Percentiles rank a stretch among this genome's conserved stretches.
Evolutionary conservation across 2,329 filamentous ascomycete genomes (phyloP).

Genomic region (Parasarocladium wereldwijsianum): DNA sequence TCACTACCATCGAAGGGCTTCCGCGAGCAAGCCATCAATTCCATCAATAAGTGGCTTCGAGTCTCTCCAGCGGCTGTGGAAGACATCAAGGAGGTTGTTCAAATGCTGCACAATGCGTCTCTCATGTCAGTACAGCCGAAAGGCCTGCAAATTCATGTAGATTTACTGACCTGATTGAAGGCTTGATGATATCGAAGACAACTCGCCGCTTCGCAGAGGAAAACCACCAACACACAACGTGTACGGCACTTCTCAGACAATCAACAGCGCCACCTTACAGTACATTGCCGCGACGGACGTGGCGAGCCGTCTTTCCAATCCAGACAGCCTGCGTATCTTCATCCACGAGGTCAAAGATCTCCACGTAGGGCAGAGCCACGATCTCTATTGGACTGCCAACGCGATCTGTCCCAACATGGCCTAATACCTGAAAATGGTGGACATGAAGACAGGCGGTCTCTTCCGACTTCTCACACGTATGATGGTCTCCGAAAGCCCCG

Average conservation of each 20-base stretch:
- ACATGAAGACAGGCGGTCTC: constrained; percentile 11
- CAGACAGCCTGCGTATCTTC: constrained; percentile 10
- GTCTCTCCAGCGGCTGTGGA: background rate
- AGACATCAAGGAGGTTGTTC: background rate
- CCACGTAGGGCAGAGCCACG: constrained; percentile 13
- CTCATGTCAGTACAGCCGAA: constrained; percentile 2
- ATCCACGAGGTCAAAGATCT: constrained; percentile 9
- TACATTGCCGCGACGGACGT: constrained; percentile 12
- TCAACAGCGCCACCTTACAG: constrained; percentile 20
- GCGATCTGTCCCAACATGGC: constrained; percentile 8
- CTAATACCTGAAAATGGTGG: constrained; percentile 16
- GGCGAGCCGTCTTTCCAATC: constrained; percentile 7
- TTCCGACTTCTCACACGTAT: constrained; percentile 9
- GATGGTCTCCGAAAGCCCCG: constrained; percentile 5
- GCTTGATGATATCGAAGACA: constrained; percentile 24
- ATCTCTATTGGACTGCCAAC: constrained; percentile 13
- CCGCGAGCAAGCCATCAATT: background rate
- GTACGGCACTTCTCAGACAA: constrained; percentile 19
- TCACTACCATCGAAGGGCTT: constrained; percentile 3
- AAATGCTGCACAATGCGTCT: constrained; percentile 1
- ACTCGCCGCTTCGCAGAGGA: constrained; percentile 17
- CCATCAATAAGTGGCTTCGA: constrained; percentile 2
- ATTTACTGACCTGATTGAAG: background rate
- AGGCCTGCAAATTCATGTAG: background rate
- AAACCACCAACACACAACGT: constrained; percentile 19